A percentile compares a stretch with the other conserved stretches of the same genome.
Evolutionary conservation across 2,329 filamentous ascomycete species (phyloP).

Genomic region (Penicillium sp.): DNA sequence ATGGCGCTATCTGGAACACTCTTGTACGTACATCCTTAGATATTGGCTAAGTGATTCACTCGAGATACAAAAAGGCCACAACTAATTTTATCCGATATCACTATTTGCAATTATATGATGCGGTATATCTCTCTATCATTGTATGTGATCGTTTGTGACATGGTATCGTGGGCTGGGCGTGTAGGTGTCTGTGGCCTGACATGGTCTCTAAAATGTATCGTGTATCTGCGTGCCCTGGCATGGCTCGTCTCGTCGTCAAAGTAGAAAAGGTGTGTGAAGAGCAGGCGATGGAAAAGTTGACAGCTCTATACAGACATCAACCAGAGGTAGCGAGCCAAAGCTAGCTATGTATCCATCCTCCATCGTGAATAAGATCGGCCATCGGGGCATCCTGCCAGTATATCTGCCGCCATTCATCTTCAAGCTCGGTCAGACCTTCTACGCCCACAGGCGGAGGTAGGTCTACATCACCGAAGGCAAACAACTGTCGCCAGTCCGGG

Average conservation of each 20-base stretch:
- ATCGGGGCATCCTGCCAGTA: slow-evolving; percentile 44
- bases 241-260: slow-evolving; percentile 22
- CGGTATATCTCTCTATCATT: slow-evolving; percentile 20
- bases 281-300: background rate
- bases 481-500: slow-evolving; percentile 42
- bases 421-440: slow-evolving; percentile 39
- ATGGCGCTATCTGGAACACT: background rate
- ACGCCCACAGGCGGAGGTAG: slow-evolving; percentile 36
- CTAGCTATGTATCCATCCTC: slow-evolving; percentile 37
- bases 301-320: background rate
- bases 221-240: slow-evolving; percentile 15
- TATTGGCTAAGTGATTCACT: background rate
- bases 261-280: background rate
- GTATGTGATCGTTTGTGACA: slow-evolving; percentile 18
- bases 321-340: background rate
- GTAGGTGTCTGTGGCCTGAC: slow-evolving; percentile 4
- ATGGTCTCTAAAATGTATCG: background rate
- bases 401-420: slow-evolving; percentile 46
- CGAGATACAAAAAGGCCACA: background rate
- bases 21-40: background rate
- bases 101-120: slow-evolving; percentile 14
- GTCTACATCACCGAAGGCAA: slow-evolving; percentile 39
- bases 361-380: slow-evolving; percentile 41
- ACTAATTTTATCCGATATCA: background rate
- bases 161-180: slow-evolving; percentile 17